Percentiles rank a stretch among this genome's conserved stretches.
These are phyloP conservation scores for Komagataella kurtzmanii DNA, from an alignment of 805 yeast genomes.

Conservation along the genomic window DNA sequence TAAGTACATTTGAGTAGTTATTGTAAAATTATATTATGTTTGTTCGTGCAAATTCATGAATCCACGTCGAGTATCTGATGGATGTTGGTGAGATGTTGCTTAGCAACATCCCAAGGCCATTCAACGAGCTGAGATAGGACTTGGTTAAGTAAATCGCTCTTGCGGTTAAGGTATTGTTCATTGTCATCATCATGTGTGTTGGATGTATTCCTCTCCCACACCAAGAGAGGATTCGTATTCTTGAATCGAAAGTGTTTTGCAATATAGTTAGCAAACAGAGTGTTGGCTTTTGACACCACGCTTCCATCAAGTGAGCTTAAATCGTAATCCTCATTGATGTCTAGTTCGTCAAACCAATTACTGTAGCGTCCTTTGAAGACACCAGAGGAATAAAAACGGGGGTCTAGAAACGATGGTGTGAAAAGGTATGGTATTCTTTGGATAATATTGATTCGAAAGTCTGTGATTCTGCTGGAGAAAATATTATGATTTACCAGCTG, in stretches of 20 bases:
- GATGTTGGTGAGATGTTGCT: not conserved
- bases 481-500: conserved; percentile 26
- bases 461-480: conserved; percentile 6
- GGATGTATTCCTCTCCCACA: not conserved
- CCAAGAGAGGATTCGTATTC: not conserved
- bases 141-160: not conserved
- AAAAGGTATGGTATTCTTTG: conserved; percentile 45
- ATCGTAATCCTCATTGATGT: conserved; percentile 35
- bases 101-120: not conserved
- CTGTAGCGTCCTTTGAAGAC: conserved; percentile 5
- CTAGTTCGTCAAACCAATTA: conserved; percentile 33
- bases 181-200: not conserved
- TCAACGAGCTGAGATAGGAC: not conserved
- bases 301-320: conserved; percentile 23
- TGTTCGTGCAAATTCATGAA: not conserved
- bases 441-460: conserved; percentile 8
- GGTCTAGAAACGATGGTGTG: conserved; percentile 29
- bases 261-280: conserved; percentile 9
- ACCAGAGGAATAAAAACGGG: conserved; percentile 1
- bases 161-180: not conserved
- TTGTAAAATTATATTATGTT: not conserved
- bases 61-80: not conserved
- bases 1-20: not conserved
- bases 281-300: conserved; percentile 16
- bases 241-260: not conserved